These are phyloP conservation scores for Schwanniomyces pseudopolymorphus DNA, from an alignment of 805 yeast genomes.

Conservation along the genomic window DNA sequence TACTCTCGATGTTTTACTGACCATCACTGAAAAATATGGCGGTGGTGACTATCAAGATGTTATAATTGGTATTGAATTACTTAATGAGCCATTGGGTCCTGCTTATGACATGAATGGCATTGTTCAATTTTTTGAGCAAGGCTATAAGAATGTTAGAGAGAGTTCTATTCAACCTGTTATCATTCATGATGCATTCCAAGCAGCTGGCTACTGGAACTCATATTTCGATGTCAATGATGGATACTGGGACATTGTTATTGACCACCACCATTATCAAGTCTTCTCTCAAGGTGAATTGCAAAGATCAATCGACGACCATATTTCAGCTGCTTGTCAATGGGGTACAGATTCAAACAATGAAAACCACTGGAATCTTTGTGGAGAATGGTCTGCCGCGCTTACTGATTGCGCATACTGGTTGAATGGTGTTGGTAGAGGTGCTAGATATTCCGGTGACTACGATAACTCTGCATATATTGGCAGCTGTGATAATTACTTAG, in stretches of 20 bases:
- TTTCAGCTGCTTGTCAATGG: conserved; percentile 37
- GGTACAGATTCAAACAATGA: conserved; percentile 41
- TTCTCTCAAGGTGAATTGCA: conserved; percentile 64
- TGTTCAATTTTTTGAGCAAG: conserved; percentile 58
- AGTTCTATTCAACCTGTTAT: conserved; percentile 54
- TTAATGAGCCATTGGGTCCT: conserved; percentile 89
- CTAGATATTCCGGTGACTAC: conserved; percentile 71
- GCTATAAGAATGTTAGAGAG: conserved; percentile 63
- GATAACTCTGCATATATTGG: conserved; percentile 49
- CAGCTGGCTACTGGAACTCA: conserved; percentile 61
- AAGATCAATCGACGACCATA: conserved; percentile 59
- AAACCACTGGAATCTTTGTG: conserved; percentile 72
- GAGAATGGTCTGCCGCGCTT: conserved; percentile 91
- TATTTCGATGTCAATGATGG: conserved; percentile 34
- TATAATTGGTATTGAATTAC: conserved; percentile 77
- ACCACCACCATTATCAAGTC: conserved; percentile 91
- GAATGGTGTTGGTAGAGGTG: conserved; percentile 82
- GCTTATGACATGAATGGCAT: conserved; percentile 57
- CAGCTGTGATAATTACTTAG: conserved; percentile 49
- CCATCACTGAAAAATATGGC: conserved; percentile 65
- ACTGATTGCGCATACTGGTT: conserved; percentile 90
- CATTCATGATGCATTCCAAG: conserved; percentile 81
- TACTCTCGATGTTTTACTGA: conserved; percentile 55
- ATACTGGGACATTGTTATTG: conserved; percentile 70
- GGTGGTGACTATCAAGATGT: conserved; percentile 60